These are phyloP conservation scores for Udeniomyces megalosporus DNA, from an alignment of 768 basidiomycete species.

Conservation along the genomic window DNA sequence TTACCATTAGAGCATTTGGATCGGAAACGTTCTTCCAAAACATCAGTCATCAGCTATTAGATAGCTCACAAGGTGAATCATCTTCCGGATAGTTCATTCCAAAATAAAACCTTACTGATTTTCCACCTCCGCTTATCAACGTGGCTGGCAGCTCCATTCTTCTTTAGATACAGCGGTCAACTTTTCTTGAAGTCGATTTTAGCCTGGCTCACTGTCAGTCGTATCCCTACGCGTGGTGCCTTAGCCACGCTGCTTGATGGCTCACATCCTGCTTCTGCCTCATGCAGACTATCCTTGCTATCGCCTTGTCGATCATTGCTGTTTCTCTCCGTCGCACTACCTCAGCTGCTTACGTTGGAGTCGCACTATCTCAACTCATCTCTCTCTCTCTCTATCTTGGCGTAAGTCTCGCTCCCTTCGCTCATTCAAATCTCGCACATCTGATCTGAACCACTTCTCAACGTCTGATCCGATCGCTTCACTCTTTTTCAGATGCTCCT, in stretches of 20 bases:
- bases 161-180: not conserved
- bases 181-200: not conserved
- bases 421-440: too few relatives aligned
- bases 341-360: not conserved
- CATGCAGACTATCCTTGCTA: conserved; percentile 2
- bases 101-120: too few relatives aligned
- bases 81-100: too few relatives aligned
- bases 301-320: not conserved
- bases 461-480: too few relatives aligned
- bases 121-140: too few relatives aligned
- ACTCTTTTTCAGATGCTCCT: not conserved
- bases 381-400: not conserved
- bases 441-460: too few relatives aligned
- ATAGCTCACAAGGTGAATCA: not conserved
- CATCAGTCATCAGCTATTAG: not conserved
- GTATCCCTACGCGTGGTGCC: not conserved
- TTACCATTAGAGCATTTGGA: not conserved
- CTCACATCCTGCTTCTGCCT: not conserved
- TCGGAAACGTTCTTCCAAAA: conserved; percentile 1
- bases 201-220: conserved; percentile 1
- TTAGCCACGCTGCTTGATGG: not conserved
- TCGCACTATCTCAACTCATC: conserved; percentile 1
- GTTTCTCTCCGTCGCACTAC: not conserved
- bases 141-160: conserved; percentile 4
- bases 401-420: too few relatives aligned